Evolutionary conservation across 768 basidiomycete species (phyloP).

Genomic region (Calvatia gigantea): DNA sequence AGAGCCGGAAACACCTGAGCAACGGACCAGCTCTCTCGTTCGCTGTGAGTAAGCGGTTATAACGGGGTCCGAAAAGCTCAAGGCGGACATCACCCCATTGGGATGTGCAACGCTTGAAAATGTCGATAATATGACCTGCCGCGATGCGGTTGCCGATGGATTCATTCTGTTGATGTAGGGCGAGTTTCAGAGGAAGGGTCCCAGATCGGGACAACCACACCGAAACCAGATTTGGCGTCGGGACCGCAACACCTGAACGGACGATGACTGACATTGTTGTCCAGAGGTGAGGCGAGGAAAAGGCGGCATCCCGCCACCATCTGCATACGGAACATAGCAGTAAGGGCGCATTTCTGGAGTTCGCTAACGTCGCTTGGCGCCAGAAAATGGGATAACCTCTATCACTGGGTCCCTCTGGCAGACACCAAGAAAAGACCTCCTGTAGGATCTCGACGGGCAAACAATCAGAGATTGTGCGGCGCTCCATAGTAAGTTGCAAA

Average conservation of each 20-base stretch:
- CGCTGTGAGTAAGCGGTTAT: conserved; percentile 20
- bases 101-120: conserved; percentile 26
- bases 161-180: conserved; percentile 30
- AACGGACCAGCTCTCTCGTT: conserved; percentile 24
- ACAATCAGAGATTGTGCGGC: not conserved
- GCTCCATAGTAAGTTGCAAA: not conserved
- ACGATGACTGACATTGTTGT: conserved; percentile 29
- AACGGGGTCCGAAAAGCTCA: conserved; percentile 27
- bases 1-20: conserved; percentile 26
- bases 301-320: conserved; percentile 37
- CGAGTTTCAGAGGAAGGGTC: conserved; percentile 27
- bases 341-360: conserved; percentile 25
- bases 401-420: conserved; percentile 14
- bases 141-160: conserved; percentile 25
- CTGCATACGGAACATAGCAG: conserved; percentile 38
- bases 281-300: conserved; percentile 38
- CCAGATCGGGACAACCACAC: conserved; percentile 33
- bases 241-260: conserved; percentile 25
- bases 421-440: conserved; percentile 16
- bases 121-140: conserved; percentile 25
- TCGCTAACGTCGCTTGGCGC: conserved; percentile 12
- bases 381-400: conserved; percentile 13
- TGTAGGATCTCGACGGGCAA: conserved; percentile 10
- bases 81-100: conserved; percentile 30
- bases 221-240: conserved; percentile 23